A percentile compares a stretch with the other conserved stretches of the same genome.
Conservation (phyloP, 345 rosid species). For the Carallia brachiata region DNA sequence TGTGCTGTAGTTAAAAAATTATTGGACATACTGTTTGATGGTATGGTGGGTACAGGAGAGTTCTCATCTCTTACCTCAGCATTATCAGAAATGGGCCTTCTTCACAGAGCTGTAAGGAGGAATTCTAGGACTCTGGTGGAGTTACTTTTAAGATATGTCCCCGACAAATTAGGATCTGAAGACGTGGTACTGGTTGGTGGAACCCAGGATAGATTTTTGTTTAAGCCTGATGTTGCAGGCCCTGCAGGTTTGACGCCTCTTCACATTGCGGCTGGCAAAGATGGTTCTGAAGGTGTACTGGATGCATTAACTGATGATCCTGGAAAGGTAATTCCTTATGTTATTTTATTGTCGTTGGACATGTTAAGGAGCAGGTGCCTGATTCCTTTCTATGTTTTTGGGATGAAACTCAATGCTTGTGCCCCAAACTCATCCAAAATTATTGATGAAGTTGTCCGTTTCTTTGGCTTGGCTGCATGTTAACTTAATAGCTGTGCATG, state of each 20-base stretch:
- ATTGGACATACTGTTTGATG: constrained; percentile 60
- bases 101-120: constrained; percentile 94
- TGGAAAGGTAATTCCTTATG: constrained; percentile 55
- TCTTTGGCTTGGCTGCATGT: no score
- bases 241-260: constrained; percentile 98
- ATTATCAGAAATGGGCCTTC: constrained; percentile 74
- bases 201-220: constrained; percentile 40
- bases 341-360: constrained; percentile 9
- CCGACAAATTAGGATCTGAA: constrained; percentile 38
- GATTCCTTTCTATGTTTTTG: constrained; percentile 6
- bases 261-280: constrained; percentile 99
- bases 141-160: constrained; percentile 67
- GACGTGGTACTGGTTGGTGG: constrained; percentile 20
- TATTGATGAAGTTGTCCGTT: no score
- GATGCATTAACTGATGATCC: constrained; percentile 88
- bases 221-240: constrained; percentile 83
- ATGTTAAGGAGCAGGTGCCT: not conserved
- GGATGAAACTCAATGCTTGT: not conserved
- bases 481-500: no score
- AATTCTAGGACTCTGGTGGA: constrained; percentile 76
- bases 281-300: constrained; percentile 84
- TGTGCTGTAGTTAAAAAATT: constrained; percentile 88
- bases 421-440: no score
- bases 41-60: constrained; percentile 63
- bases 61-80: constrained; percentile 48